Evolutionary conservation across 2,329 filamentous ascomycete species (phyloP).

Genomic region (Colletotrichum tanaceti): DNA sequence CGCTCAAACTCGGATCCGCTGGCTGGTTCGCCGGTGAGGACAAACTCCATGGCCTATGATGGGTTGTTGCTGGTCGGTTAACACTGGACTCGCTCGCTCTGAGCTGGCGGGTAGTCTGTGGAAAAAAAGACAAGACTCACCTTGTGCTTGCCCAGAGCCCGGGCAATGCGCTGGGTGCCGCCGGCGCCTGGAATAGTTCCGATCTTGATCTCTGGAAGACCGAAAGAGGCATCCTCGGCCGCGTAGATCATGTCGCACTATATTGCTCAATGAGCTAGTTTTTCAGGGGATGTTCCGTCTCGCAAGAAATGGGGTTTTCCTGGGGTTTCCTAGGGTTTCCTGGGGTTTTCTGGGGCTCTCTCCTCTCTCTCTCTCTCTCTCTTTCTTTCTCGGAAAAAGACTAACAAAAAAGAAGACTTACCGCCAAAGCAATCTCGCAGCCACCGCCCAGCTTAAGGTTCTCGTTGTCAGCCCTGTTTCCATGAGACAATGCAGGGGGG

Average conservation of each 20-base stretch:
- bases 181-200: slow-evolving; percentile 56
- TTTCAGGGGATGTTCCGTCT: neutral
- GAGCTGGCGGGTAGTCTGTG: too few relatives aligned
- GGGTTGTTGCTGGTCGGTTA: slow-evolving; percentile 13
- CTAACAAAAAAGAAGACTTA: too few relatives aligned
- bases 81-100: neutral
- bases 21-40: slow-evolving; percentile 55
- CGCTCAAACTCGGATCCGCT: slow-evolving; percentile 53
- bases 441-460: slow-evolving; percentile 58
- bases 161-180: slow-evolving; percentile 55
- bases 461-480: slow-evolving; percentile 20
- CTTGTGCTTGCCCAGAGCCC: slow-evolving; percentile 55
- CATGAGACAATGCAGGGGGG: too few relatives aligned
- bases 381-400: too few relatives aligned
- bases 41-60: slow-evolving; percentile 57
- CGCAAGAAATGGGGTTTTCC: neutral
- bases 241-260: slow-evolving; percentile 56
- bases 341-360: too few relatives aligned
- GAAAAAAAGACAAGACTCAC: too few relatives aligned
- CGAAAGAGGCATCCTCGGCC: slow-evolving; percentile 51
- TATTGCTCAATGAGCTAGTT: slow-evolving; percentile 11
- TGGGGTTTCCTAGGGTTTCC: too few relatives aligned
- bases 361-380: too few relatives aligned
- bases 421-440: slow-evolving; percentile 61
- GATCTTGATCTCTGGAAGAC: slow-evolving; percentile 54